phyloP scores from a whole-genome alignment of 106 monocot genomes.

The Dendrobium chrysotoxum region DNA sequence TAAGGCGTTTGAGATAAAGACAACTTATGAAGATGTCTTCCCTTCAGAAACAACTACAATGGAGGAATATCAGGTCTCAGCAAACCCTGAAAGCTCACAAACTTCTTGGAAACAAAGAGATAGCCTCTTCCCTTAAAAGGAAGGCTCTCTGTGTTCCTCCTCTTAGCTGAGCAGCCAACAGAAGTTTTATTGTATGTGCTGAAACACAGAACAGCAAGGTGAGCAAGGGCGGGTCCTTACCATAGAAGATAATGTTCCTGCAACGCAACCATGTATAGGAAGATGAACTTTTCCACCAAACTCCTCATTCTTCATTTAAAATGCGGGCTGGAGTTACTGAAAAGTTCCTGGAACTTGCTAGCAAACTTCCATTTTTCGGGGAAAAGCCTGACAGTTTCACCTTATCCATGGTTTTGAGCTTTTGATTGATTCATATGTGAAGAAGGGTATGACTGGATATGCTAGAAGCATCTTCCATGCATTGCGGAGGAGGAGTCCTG shows the following conservation, averaged over 20 bases:
- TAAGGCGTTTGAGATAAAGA: slow-evolving; percentile 92
- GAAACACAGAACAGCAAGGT: neutral
- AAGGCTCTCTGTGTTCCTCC: neutral
- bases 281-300: slow-evolving; percentile 62
- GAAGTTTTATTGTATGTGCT: neutral
- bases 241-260: neutral
- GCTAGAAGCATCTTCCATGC: slow-evolving; percentile 39
- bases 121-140: neutral
- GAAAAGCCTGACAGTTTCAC: slow-evolving; percentile 64
- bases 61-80: slow-evolving; percentile 89
- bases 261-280: neutral
- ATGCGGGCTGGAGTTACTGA: slow-evolving; percentile 30
- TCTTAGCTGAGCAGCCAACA: neutral
- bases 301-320: slow-evolving; percentile 64
- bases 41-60: slow-evolving; percentile 93
- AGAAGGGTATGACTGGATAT: slow-evolving; percentile 46
- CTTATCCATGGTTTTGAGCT: slow-evolving; percentile 79
- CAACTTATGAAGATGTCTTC: slow-evolving; percentile 91
- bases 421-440: slow-evolving; percentile 78
- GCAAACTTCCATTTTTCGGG: slow-evolving; percentile 26
- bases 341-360: slow-evolving; percentile 39
- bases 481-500: slow-evolving; percentile 36
- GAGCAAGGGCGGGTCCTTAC: neutral
- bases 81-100: neutral
- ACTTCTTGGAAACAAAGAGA: neutral